These are phyloP conservation scores for Niebla homalea DNA, from an alignment of 495 filamentous ascomycete genomes.

Conservation along the genomic window DNA sequence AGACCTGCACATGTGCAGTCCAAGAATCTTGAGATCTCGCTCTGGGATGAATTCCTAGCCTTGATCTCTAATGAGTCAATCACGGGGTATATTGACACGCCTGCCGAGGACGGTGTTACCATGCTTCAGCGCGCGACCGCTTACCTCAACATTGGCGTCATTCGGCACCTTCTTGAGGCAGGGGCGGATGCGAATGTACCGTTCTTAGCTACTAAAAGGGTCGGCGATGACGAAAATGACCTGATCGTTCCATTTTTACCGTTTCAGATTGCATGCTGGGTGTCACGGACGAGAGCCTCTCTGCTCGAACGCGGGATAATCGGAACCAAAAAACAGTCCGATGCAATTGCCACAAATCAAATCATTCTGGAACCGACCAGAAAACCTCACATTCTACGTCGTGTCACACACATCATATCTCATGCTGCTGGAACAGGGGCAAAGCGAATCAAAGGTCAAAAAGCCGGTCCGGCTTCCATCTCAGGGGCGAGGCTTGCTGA, in stretches of 20 bases:
- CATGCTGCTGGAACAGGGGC: no score
- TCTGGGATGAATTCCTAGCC: neutral
- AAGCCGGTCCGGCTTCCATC: no score
- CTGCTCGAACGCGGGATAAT: no score
- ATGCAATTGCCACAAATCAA: no score
- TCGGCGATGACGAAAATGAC: neutral
- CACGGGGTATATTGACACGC: neutral
- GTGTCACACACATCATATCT: no score
- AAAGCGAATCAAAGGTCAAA: no score
- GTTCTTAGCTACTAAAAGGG: neutral
- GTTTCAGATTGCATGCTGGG: neutral
- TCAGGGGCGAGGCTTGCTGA: no score
- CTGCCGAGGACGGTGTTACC: neutral
- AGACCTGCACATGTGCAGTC: neutral
- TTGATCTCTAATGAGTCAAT: neutral
- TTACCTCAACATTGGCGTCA: neutral
- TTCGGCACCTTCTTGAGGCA: neutral
- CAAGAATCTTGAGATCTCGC: neutral
- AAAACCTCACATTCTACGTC: no score
- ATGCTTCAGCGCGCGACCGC: neutral
- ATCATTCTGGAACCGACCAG: no score
- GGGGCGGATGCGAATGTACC: neutral
- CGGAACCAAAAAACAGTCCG: no score
- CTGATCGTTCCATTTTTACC: neutral
- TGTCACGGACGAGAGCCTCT: neutral